Conservation (phyloP, 352 stramenopile species). For the Pythium sukuiense region DNA sequence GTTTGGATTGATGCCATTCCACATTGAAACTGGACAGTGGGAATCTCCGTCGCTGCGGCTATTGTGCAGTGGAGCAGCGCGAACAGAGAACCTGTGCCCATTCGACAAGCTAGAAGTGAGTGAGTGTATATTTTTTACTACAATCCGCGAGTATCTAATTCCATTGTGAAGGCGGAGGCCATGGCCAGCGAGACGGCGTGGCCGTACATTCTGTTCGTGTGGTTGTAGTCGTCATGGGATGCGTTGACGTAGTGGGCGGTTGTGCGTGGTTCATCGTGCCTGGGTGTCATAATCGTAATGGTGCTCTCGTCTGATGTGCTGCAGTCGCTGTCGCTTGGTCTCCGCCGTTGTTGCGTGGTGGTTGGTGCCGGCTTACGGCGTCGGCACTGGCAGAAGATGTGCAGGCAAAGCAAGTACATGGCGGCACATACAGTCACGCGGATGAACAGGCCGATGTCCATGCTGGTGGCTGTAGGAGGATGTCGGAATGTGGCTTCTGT, state of each 20-base stretch:
- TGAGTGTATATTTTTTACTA: too few relatives aligned
- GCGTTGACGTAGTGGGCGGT: not conserved
- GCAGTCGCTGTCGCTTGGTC: not conserved
- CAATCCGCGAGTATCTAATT: not conserved
- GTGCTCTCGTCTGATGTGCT: not conserved
- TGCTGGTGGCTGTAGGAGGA: not conserved
- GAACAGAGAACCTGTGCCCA: too few relatives aligned
- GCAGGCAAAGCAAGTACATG: not conserved
- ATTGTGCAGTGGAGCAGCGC: too few relatives aligned
- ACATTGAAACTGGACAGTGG: too few relatives aligned
- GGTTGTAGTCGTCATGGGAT: not conserved
- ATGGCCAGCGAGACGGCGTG: not conserved
- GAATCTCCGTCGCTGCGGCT: too few relatives aligned
- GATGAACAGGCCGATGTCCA: not conserved
- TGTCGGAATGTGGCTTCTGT: too few relatives aligned
- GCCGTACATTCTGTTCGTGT: not conserved
- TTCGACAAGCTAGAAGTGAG: too few relatives aligned
- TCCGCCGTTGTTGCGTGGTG: not conserved
- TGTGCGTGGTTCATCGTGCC: not conserved
- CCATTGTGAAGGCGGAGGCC: not conserved
- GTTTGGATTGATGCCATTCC: too few relatives aligned
- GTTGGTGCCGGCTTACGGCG: not conserved
- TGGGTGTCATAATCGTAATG: not conserved
- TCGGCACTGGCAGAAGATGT: not conserved
- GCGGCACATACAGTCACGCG: not conserved